phyloP scores from a whole-genome alignment of 1,139 yeast species.

The Lodderomyces metapsilosis region DNA sequence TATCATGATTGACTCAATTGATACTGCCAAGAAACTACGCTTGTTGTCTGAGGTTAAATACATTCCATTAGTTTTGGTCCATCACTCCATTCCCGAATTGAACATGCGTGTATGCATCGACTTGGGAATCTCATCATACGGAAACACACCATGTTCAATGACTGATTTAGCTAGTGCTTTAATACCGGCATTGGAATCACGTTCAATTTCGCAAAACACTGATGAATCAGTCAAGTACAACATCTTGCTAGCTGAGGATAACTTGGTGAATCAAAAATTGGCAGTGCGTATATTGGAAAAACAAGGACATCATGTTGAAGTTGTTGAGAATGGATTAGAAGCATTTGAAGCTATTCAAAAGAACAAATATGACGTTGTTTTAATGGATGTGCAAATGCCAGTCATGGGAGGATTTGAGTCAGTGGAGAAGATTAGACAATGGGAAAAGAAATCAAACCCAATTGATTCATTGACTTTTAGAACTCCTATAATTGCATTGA shows the following conservation, averaged over 20 bases:
- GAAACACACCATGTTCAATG: conserved; percentile 82
- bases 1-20: conserved; percentile 77
- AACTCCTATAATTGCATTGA: conserved; percentile 83
- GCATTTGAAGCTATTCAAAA: conserved; percentile 77
- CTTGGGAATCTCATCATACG: conserved; percentile 83
- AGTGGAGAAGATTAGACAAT: conserved; percentile 77
- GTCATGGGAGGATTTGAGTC: conserved; percentile 95
- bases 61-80: conserved; percentile 74
- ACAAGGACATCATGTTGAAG: conserved; percentile 78
- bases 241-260: conserved; percentile 82
- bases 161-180: conserved; percentile 80
- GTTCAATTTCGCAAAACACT: conserved; percentile 76
- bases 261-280: conserved; percentile 79
- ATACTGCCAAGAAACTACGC: conserved; percentile 68
- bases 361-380: conserved; percentile 68
- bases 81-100: conserved; percentile 74
- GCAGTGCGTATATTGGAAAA: conserved; percentile 82
- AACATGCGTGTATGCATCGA: conserved; percentile 81
- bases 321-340: conserved; percentile 81
- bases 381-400: conserved; percentile 96
- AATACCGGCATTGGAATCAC: conserved; percentile 79
- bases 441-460: conserved; percentile 82
- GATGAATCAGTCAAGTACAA: conserved; percentile 77
- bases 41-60: conserved; percentile 72
- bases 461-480: conserved; percentile 62